Evolutionary conservation across 2,329 filamentous ascomycete genomes (phyloP).

Genomic region (Aureobasidium sp.): DNA sequence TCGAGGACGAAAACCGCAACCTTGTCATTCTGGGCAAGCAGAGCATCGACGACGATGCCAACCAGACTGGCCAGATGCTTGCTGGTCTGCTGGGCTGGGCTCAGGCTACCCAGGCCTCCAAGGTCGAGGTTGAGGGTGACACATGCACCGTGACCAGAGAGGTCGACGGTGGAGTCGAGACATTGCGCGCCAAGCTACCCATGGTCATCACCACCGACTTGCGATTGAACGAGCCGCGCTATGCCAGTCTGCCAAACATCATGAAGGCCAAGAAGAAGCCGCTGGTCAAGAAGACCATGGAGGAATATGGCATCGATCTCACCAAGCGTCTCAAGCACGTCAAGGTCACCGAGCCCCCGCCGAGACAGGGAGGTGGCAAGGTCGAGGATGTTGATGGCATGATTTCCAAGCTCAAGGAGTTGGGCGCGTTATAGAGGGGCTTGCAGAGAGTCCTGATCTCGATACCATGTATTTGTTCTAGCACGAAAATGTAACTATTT

Average conservation of each 20-base stretch:
- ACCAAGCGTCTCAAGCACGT: conserved; percentile 76
- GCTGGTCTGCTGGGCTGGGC: conserved; percentile 86
- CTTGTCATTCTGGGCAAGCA: conserved; percentile 94
- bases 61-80: conserved; percentile 97
- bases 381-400: conserved; percentile 96
- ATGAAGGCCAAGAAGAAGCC: conserved; percentile 99
- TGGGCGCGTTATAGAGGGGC: conserved; percentile 67
- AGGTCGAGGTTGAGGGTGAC: conserved; percentile 69
- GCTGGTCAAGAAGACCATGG: conserved; percentile 81
- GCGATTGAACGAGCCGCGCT: conserved; percentile 88
- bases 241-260: conserved; percentile 92
- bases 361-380: conserved; percentile 89
- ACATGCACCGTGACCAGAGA: conserved; percentile 74
- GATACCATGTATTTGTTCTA: conserved; percentile 12
- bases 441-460: neutral
- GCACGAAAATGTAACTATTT: conserved; percentile 7
- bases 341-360: conserved; percentile 81
- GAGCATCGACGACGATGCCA: conserved; percentile 93
- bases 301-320: conserved; percentile 71
- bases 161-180: conserved; percentile 93
- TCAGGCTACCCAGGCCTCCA: conserved; percentile 88
- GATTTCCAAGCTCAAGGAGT: conserved; percentile 87
- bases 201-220: conserved; percentile 94
- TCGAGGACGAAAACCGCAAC: conserved; percentile 79
- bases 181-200: conserved; percentile 74